Percentiles rank a stretch among this genome's conserved stretches.
Conservation (phyloP, 768 basidiomycete genomes). For the Lactifluus echinatus region DNA sequence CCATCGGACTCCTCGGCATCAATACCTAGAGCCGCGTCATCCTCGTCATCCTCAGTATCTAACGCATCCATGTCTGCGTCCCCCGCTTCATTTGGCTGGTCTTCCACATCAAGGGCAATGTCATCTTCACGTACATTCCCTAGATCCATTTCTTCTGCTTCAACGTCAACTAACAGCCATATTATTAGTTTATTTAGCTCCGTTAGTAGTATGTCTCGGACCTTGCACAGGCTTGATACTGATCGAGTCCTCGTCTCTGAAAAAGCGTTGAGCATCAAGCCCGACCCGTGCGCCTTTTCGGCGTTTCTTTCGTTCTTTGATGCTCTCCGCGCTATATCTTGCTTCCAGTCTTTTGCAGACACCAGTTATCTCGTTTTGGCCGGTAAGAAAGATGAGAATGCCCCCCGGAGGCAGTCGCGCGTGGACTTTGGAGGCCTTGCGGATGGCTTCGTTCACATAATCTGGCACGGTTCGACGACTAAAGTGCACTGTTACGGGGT, state of each 20-base stretch:
- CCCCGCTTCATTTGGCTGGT: slow-evolving; percentile 32
- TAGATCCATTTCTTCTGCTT: slow-evolving; percentile 75
- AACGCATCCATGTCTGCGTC: slow-evolving; percentile 68
- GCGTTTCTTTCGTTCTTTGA: slow-evolving; percentile 43
- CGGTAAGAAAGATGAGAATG: slow-evolving; percentile 88
- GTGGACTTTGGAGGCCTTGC: slow-evolving; percentile 89
- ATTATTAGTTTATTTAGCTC: slow-evolving; percentile 7
- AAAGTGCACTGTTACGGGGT: slow-evolving; percentile 95
- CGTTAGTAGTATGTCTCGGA: slow-evolving; percentile 20
- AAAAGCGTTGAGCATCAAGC: slow-evolving; percentile 9
- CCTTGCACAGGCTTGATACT: slow-evolving; percentile 42
- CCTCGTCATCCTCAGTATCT: slow-evolving; percentile 58
- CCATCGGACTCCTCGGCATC: slow-evolving; percentile 61
- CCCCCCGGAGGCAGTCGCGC: slow-evolving; percentile 87
- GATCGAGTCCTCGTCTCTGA: slow-evolving; percentile 1
- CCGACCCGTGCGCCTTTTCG: slow-evolving; percentile 19
- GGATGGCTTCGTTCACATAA: slow-evolving; percentile 85
- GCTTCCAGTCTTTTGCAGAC: slow-evolving; percentile 77
- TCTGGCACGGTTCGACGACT: slow-evolving; percentile 76
- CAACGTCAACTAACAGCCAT: slow-evolving; percentile 49
- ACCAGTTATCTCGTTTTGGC: slow-evolving; percentile 88
- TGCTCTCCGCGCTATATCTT: slow-evolving; percentile 59
- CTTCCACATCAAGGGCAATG: slow-evolving; percentile 61
- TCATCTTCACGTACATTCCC: slow-evolving; percentile 41
- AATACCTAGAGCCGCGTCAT: slow-evolving; percentile 49